These are phyloP conservation scores for Apocynum venetum DNA, from an alignment of 257 asterid genomes.

Conservation along the genomic window DNA sequence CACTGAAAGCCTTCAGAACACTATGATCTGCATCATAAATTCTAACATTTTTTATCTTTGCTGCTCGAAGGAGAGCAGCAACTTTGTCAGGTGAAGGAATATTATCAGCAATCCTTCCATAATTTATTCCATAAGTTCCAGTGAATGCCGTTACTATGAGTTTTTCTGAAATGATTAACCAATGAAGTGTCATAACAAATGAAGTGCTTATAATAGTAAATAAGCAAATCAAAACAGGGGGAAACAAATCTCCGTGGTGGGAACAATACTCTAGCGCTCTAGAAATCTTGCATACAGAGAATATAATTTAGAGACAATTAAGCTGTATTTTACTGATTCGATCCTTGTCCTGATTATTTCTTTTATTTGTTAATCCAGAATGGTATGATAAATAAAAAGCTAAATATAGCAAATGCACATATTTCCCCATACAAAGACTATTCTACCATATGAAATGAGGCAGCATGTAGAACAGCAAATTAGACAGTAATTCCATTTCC, in stretches of 20 bases:
- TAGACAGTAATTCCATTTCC: background rate
- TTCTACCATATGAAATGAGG: background rate
- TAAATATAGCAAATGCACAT: background rate
- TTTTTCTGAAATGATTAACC: conserved; percentile 35
- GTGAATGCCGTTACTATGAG: conserved; percentile 56
- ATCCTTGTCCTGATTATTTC: background rate
- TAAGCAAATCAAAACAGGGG: background rate
- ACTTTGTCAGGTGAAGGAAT: conserved; percentile 91
- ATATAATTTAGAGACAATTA: background rate
- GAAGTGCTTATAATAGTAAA: background rate
- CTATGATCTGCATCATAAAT: conserved; percentile 74
- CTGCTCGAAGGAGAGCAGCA: conserved; percentile 65
- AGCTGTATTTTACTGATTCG: background rate
- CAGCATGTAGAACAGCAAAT: background rate
- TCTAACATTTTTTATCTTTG: conserved; percentile 88
- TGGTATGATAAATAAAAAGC: background rate
- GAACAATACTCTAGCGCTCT: background rate
- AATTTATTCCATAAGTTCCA: conserved; percentile 89
- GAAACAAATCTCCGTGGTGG: background rate
- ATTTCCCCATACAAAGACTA: background rate
- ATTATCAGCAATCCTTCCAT: conserved; percentile 91
- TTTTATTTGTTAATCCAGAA: background rate
- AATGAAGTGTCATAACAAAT: background rate
- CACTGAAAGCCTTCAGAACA: conserved; percentile 78
- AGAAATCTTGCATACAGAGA: background rate